Percentiles rank a stretch among this genome's conserved stretches.
phyloP scores from a whole-genome alignment of 2,329 filamentous ascomycete species.

The Colletotrichum echinochloae region DNA sequence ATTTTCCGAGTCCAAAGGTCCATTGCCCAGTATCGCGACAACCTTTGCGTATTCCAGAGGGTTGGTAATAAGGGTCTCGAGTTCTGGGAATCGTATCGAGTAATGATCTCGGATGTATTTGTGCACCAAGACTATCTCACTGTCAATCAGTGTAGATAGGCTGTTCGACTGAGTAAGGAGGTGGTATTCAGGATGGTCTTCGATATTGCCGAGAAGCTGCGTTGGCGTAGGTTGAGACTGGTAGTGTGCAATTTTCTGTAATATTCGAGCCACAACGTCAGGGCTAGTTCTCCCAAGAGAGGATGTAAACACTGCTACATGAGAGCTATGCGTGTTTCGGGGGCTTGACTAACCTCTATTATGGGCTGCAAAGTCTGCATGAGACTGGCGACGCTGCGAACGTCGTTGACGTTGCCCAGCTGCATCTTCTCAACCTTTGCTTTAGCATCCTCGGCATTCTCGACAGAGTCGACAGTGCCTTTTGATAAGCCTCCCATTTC shows the following conservation, averaged over 20 bases:
- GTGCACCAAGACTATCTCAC: constrained; percentile 92
- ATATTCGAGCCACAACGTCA: constrained; percentile 68
- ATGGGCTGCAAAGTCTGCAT: constrained; percentile 87
- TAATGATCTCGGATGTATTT: constrained; percentile 98
- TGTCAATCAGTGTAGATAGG: constrained; percentile 91
- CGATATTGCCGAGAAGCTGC: constrained; percentile 81
- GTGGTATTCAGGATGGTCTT: constrained; percentile 92
- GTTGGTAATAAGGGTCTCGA: constrained; percentile 90
- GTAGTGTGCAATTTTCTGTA: constrained; percentile 84
- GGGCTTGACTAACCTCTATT: constrained; percentile 75
- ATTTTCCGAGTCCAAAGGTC: constrained; percentile 82
- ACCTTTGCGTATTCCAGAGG: constrained; percentile 96
- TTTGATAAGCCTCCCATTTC: constrained; percentile 63
- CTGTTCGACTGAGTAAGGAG: constrained; percentile 90
- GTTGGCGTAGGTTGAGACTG: constrained; percentile 75
- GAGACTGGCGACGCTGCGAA: constrained; percentile 81
- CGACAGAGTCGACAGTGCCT: constrained; percentile 62
- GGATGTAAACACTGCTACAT: constrained; percentile 71
- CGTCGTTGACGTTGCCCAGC: constrained; percentile 78
- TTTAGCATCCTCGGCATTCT: constrained; percentile 78
- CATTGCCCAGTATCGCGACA: constrained; percentile 92
- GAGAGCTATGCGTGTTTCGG: constrained; percentile 28
- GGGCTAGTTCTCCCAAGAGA: constrained; percentile 69
- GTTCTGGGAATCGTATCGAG: constrained; percentile 90
- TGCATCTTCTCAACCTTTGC: constrained; percentile 87